These are phyloP conservation scores for Pleurotus djamor DNA, from an alignment of 768 basidiomycete species.

Conservation along the genomic window DNA sequence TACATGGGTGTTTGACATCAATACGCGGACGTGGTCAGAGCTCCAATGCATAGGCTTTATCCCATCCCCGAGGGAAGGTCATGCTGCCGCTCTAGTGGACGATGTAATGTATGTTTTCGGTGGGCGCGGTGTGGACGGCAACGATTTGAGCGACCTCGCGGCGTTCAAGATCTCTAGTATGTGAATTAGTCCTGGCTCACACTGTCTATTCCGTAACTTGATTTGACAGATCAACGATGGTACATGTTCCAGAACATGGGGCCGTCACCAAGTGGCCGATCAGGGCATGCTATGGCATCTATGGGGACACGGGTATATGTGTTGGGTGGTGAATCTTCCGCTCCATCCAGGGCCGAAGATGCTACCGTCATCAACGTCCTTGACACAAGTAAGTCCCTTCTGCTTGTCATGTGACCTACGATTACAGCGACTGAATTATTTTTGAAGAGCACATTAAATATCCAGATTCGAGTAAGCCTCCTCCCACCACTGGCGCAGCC, in stretches of 20 bases:
- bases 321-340: slow-evolving; percentile 90
- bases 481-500: not conserved
- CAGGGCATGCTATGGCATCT: slow-evolving; percentile 98
- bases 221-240: slow-evolving; percentile 83
- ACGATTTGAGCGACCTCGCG: slow-evolving; percentile 90
- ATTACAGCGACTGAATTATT: slow-evolving; percentile 5
- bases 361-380: slow-evolving; percentile 83
- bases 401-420: slow-evolving; percentile 2
- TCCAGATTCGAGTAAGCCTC: slow-evolving; percentile 53
- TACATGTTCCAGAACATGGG: slow-evolving; percentile 99
- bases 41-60: slow-evolving; percentile 96
- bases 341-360: slow-evolving; percentile 73
- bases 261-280: slow-evolving; percentile 86
- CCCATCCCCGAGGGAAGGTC: slow-evolving; percentile 93
- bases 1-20: slow-evolving; percentile 92
- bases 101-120: slow-evolving; percentile 99
- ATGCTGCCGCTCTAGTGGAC: slow-evolving; percentile 94
- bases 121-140: slow-evolving; percentile 94
- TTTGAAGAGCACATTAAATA: slow-evolving; percentile 74
- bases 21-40: slow-evolving; percentile 83
- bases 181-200: slow-evolving; percentile 27
- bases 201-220: slow-evolving; percentile 9
- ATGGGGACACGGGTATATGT: slow-evolving; percentile 89
- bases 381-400: slow-evolving; percentile 78
- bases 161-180: slow-evolving; percentile 97